These are phyloP conservation scores for Quercus suber DNA, from an alignment of 306 rosid species.

Conservation along the genomic window DNA sequence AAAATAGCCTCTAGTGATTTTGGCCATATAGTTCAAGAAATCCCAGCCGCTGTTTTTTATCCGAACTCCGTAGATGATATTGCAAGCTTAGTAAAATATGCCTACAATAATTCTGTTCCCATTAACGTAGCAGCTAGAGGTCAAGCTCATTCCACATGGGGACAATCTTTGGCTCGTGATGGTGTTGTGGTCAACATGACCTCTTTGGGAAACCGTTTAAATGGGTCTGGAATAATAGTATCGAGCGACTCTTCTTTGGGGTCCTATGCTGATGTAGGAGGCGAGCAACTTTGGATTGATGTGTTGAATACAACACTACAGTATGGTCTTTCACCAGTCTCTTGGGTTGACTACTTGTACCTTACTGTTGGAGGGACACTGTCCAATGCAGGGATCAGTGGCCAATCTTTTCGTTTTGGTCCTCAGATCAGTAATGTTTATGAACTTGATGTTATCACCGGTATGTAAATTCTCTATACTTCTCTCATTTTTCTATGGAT, in stretches of 20 bases:
- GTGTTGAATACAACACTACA: constrained; percentile 50
- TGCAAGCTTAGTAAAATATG: constrained; percentile 31
- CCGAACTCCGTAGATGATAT: constrained; percentile 53
- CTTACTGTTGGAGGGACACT: constrained; percentile 83
- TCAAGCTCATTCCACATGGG: constrained; percentile 69
- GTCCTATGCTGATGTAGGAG: constrained; percentile 72
- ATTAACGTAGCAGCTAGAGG: constrained; percentile 61
- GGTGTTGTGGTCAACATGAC: constrained; percentile 90
- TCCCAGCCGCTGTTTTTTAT: constrained; percentile 39
- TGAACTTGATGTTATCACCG: constrained; percentile 74
- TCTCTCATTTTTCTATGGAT: not conserved
- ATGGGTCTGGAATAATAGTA: constrained; percentile 35
- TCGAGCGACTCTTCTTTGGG: constrained; percentile 8
- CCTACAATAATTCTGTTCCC: constrained; percentile 19
- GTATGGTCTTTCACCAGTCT: constrained; percentile 53
- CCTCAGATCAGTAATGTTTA: constrained; percentile 78
- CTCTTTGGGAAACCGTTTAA: constrained; percentile 9
- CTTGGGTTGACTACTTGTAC: constrained; percentile 82
- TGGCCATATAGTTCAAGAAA: constrained; percentile 48
- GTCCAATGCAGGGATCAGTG: constrained; percentile 89
- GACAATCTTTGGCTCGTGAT: constrained; percentile 59
- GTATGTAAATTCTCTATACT: constrained; percentile 21
- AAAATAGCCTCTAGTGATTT: constrained; percentile 58
- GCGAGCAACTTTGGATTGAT: constrained; percentile 76
- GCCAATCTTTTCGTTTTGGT: constrained; percentile 72